Percentiles rank a stretch among this genome's conserved stretches.
Evolutionary conservation across 192 early-diverging fungal genomes (phyloP).

Genomic region (Haplosporangium gracile): DNA sequence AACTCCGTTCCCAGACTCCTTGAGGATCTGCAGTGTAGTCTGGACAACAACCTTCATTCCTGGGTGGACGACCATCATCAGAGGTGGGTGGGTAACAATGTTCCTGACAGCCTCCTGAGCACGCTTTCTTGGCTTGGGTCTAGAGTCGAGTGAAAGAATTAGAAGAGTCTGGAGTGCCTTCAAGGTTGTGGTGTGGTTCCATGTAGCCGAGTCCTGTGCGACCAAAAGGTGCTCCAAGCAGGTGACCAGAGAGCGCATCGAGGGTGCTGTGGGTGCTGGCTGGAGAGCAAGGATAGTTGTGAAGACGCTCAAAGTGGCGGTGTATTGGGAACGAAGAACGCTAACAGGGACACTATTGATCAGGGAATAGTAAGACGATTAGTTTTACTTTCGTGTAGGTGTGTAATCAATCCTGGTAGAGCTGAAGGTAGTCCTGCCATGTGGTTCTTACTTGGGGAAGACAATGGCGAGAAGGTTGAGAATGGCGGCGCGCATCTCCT

Average conservation of each 20-base stretch:
- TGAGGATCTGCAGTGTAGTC: slow-evolving; percentile 50
- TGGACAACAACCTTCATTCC: slow-evolving; percentile 53
- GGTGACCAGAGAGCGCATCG: slow-evolving; percentile 78
- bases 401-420: neutral
- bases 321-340: slow-evolving; percentile 74
- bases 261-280: slow-evolving; percentile 78
- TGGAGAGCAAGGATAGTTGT: slow-evolving; percentile 74
- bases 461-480: slow-evolving; percentile 86
- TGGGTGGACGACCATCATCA: slow-evolving; percentile 45
- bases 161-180: slow-evolving; percentile 82
- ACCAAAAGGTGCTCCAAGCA: slow-evolving; percentile 85
- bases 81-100: slow-evolving; percentile 79
- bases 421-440: neutral
- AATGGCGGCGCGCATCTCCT: slow-evolving; percentile 68
- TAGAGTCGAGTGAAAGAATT: slow-evolving; percentile 80
- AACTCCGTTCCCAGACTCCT: slow-evolving; percentile 55
- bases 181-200: slow-evolving; percentile 77
- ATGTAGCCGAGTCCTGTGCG: slow-evolving; percentile 81
- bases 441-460: slow-evolving; percentile 70
- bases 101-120: slow-evolving; percentile 86
- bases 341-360: slow-evolving; percentile 61
- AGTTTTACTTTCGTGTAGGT: neutral
- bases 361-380: neutral
- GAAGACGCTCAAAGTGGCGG: slow-evolving; percentile 72
- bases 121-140: slow-evolving; percentile 87